phyloP scores from a whole-genome alignment of 1,284 basidiomycete species.

The Ustilago curta region DNA sequence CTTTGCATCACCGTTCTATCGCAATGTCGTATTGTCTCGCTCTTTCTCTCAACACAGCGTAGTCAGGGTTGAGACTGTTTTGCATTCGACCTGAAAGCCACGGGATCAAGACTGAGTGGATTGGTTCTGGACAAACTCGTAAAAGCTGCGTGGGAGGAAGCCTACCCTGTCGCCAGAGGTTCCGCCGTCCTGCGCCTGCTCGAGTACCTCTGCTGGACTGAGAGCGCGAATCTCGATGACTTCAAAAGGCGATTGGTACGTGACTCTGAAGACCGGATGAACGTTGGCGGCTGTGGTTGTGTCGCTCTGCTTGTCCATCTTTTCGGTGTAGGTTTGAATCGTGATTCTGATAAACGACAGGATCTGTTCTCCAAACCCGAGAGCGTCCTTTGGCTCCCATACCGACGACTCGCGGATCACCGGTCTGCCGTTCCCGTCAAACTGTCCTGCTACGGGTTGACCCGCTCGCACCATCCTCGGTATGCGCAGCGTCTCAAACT shows the following conservation, averaged over 20 bases:
- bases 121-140: conserved; percentile 45
- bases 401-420: conserved; percentile 78
- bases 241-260: conserved; percentile 52
- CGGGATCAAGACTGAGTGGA: neutral
- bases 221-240: conserved; percentile 28
- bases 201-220: conserved; percentile 15
- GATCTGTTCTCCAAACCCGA: conserved; percentile 80
- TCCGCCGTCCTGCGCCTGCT: conserved; percentile 43
- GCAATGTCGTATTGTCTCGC: neutral
- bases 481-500: conserved; percentile 69
- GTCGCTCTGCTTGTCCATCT: neutral
- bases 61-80: neutral
- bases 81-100: neutral
- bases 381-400: conserved; percentile 82
- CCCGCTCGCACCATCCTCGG: conserved; percentile 64
- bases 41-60: too few relatives aligned
- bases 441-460: conserved; percentile 74
- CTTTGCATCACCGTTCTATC: conserved; percentile 13
- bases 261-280: conserved; percentile 59
- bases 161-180: conserved; percentile 42
- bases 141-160: conserved; percentile 49
- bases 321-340: too few relatives aligned
- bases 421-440: conserved; percentile 75
- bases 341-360: conserved; percentile 76
- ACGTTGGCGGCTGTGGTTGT: neutral